Base-by-base conservation (phyloP, 2,329 filamentous ascomycete species). In the Claviceps sp. region DNA sequence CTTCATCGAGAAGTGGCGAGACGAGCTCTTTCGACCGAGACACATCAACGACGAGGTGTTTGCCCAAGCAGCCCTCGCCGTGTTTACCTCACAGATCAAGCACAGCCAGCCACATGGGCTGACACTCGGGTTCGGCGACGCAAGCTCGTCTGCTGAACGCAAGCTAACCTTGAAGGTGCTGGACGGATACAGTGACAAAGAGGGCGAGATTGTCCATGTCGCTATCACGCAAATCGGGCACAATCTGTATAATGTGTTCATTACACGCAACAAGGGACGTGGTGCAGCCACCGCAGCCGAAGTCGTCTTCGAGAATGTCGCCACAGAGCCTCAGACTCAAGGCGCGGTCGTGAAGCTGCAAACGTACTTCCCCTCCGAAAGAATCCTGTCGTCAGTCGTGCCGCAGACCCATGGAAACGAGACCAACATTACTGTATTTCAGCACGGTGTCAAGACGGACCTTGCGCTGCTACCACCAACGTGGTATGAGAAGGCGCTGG, bases 401-500 rank as follows among this genome's bases (percentile, higher is more conserved):
- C 72, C 73, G 44, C 73, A 78, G 56, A 63, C 67, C 2, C 65
- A 67, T 36, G 77, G 68, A 18, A 70, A 84, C 58, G 77, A 72
- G 51, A 71, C 82, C 57, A 81, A 76, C 54, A 67, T 95, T 36
- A 85, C 85, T 0, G 75, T 95, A 11, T 98, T 97, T 73, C 89
- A 84, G 62, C 72, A 75, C 47, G 80, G 81, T 11, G 65, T 70
- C 57, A 80, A 81, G 69, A 79, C 77, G 5, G 76, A 82, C 54
- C 65, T 84, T 26, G 67, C 67, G 9, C 67, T 84, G n/a, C 63
- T 76, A 42, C 69, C 71, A 18, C 89, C 91, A 0, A 73, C 74
- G 45, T 98, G 90, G 89, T 85, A 86, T 53, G 87, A 89, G 60
- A 91, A 94, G 68, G 89, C 89, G 0, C 74, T 96, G 7, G 90